Base-by-base conservation (phyloP, 2,329 filamentous ascomycete species). In the Paecilomyces sp. region DNA sequence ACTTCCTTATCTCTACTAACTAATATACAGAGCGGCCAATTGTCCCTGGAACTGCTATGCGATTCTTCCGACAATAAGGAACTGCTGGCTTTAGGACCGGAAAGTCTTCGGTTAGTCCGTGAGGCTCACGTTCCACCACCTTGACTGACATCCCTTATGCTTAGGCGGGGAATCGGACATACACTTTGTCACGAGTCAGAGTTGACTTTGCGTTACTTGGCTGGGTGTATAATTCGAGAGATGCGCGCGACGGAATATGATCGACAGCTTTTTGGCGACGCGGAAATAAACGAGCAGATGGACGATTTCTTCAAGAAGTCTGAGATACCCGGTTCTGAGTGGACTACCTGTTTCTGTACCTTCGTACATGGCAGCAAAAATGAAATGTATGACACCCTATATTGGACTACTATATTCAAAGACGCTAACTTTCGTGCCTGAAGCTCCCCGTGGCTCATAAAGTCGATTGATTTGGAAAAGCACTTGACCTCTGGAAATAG, bases 11-110 rank as follows among this genome's bases (percentile, higher is more conserved):
- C 50, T 34, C 54, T n/a, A 30, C 64, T 68, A 28, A 67, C 15
- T 12, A 15, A 31, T 34, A 41, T 8, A 28, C 28, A 71, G 69
- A 62, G 63, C 22, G 69, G 68, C 1, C 69, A 68, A 52, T 55
- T 66, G 15, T 52, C 71, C 3, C 55, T 65, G 15, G 68, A 71
- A 57, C 33, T 67, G 22, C 25, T 68, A 3, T 57, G 58, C 9
- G 61, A 62, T 12, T 63, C 60, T 28, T 25, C 63, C 15, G 57
- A 59, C 3, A 59, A 60, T 30, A 55, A 60, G 13, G 7, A 52
- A 7, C 28, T 55, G 12, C 34, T 61, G 34, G 24, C 55, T 11
- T 50, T 54, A 47, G 54, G 31, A 15, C 12, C n/a, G 11, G 56
- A 55, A 50, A 18, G 34, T 12, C 22, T 58, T 22, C 34, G 58